These are phyloP conservation scores for Calonectria pseudoturangicola DNA, from an alignment of 2,329 filamentous ascomycete species.

Conservation along the genomic window DNA sequence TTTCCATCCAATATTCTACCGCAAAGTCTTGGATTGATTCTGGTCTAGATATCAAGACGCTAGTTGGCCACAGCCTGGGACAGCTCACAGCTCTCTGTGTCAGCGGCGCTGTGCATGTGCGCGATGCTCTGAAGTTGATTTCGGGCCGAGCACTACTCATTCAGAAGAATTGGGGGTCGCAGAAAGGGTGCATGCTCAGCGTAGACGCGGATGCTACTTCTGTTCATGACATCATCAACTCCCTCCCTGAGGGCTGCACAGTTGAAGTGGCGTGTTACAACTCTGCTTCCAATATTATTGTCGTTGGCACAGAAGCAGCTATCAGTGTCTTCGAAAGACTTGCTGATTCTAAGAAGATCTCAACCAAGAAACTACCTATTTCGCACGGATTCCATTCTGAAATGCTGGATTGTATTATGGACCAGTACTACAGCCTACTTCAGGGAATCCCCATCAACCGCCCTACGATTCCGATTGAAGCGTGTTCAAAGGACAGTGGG, in stretches of 20 bases:
- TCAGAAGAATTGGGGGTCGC: background rate
- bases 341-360: background rate
- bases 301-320: background rate
- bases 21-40: constrained; percentile 11
- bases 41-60: background rate
- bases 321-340: background rate
- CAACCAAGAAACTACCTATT: background rate
- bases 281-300: background rate
- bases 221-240: background rate
- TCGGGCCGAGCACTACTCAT: background rate
- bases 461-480: background rate
- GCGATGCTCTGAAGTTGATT: background rate
- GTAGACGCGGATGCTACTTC: constrained; percentile 3
- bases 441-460: background rate
- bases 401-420: background rate
- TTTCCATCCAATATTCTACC: background rate
- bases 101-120: background rate
- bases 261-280: constrained; percentile 1
- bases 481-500: background rate
- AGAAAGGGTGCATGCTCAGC: constrained; percentile 1
- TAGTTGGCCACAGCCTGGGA: constrained; percentile 1
- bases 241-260: background rate
- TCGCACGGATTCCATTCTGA: background rate
- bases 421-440: background rate
- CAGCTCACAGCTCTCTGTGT: background rate